These are phyloP conservation scores for Aspergillus sp. DNA, from an alignment of 2,329 filamentous ascomycete genomes.

Conservation along the genomic window DNA sequence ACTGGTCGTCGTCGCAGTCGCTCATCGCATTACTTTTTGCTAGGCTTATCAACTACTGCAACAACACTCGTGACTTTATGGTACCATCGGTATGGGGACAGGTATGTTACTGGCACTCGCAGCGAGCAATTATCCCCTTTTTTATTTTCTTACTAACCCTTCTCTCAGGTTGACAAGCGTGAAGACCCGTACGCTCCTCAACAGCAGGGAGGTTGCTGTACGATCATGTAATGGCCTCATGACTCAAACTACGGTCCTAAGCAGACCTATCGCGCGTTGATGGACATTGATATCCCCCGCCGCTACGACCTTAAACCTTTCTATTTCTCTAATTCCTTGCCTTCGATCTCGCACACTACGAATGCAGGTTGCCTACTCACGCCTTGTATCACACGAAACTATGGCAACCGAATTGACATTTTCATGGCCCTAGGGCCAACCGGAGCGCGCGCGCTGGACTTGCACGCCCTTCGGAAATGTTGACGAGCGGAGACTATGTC, in stretches of 20 bases:
- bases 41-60: conserved; percentile 97
- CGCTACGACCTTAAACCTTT: conserved; percentile 22
- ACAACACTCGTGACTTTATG: conserved; percentile 98
- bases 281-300: conserved; percentile 20
- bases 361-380: conserved; percentile 9
- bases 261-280: conserved; percentile 20
- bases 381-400: conserved; percentile 8
- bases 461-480: conserved; percentile 20
- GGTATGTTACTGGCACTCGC: conserved; percentile 42
- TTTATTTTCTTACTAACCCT: conserved; percentile 4
- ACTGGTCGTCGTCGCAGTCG: background rate
- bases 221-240: conserved; percentile 72
- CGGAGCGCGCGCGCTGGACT: conserved; percentile 23
- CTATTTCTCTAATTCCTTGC: conserved; percentile 21
- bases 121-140: background rate
- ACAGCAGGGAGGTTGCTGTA: conserved; percentile 88
- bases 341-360: conserved; percentile 15
- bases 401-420: conserved; percentile 8
- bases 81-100: conserved; percentile 95
- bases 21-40: conserved; percentile 16
- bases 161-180: conserved; percentile 73
- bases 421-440: conserved; percentile 12
- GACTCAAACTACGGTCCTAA: conserved; percentile 26
- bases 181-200: conserved; percentile 98
- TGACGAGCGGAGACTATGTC: conserved; percentile 10